A percentile compares a stretch with the other conserved stretches of the same genome.
These are phyloP conservation scores for Globisporangium middletonii DNA, from an alignment of 352 stramenopile genomes.

Conservation along the genomic window DNA sequence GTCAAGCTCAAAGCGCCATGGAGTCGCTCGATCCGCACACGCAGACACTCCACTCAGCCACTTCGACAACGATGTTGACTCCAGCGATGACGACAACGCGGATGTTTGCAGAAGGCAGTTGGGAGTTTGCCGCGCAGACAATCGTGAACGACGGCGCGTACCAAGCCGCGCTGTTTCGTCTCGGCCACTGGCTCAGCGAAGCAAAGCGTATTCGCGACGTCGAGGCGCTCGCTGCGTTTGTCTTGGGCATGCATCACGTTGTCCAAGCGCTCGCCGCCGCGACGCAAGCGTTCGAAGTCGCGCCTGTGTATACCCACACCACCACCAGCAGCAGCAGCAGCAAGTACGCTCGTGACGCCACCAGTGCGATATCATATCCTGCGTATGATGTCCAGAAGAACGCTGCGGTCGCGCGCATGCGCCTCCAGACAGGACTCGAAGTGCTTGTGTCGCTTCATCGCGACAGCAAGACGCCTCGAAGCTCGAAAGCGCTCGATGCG, in stretches of 20 bases:
- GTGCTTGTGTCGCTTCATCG: constrained; percentile 3
- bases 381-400: constrained; percentile 50
- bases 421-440: constrained; percentile 25
- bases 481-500: neutral
- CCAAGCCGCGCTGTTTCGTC: constrained; percentile 29
- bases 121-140: constrained; percentile 44
- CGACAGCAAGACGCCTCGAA: neutral
- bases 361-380: constrained; percentile 31
- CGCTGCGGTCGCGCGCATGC: constrained; percentile 36
- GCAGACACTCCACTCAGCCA: neutral
- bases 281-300: neutral
- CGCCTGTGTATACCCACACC: too few species aligned
- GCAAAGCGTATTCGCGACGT: constrained; percentile 18
- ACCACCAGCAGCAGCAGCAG: neutral
- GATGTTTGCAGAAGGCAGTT: constrained; percentile 30
- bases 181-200: constrained; percentile 37
- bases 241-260: constrained; percentile 24
- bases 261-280: neutral
- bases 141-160: constrained; percentile 54
- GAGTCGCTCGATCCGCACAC: too few species aligned
- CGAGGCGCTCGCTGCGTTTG: constrained; percentile 23
- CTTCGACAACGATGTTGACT: too few species aligned
- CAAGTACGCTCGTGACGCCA: neutral
- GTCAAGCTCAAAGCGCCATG: neutral
- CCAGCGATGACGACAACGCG: too few species aligned